A percentile compares a stretch with the other conserved stretches of the same genome.
Evolutionary conservation across 2,329 filamentous ascomycete species (phyloP).

Genomic region (Cladosporium velox): DNA sequence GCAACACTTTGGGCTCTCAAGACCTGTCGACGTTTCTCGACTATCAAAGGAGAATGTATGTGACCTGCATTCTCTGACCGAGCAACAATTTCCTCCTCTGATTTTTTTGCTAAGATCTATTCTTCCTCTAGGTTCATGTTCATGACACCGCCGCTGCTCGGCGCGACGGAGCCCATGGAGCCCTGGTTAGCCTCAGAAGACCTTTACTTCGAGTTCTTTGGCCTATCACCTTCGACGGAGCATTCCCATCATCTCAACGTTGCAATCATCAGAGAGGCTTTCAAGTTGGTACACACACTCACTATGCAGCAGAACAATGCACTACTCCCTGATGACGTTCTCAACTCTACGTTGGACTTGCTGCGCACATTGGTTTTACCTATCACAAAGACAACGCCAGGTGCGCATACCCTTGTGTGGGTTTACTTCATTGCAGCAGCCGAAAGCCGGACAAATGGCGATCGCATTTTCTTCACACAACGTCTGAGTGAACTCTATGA

Average conservation of each 20-base stretch:
- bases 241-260: not conserved
- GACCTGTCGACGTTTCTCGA: conserved; percentile 34
- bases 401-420: conserved; percentile 46
- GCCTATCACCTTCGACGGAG: not conserved
- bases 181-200: conserved; percentile 2
- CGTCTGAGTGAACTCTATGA: conserved; percentile 36
- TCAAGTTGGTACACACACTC: not conserved
- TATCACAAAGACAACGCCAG: conserved; percentile 35
- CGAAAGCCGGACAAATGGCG: conserved; percentile 40
- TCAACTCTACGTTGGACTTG: conserved; percentile 31
- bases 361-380: conserved; percentile 36
- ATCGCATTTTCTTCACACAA: conserved; percentile 41
- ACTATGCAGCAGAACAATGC: conserved; percentile 1
- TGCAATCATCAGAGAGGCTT: conserved; percentile 23
- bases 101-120: not conserved
- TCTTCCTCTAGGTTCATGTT: conserved; percentile 17
- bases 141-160: conserved; percentile 21
- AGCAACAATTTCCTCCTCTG: not conserved
- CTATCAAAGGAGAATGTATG: conserved; percentile 40
- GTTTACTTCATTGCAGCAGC: conserved; percentile 46
- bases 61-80: not conserved
- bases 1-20: conserved; percentile 21
- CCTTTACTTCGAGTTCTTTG: conserved; percentile 21
- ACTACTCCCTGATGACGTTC: not conserved
- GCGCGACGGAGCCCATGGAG: conserved; percentile 14